Base-by-base conservation (phyloP, 2,329 filamentous ascomycete species). In the Colletotrichum noveboracense region DNA sequence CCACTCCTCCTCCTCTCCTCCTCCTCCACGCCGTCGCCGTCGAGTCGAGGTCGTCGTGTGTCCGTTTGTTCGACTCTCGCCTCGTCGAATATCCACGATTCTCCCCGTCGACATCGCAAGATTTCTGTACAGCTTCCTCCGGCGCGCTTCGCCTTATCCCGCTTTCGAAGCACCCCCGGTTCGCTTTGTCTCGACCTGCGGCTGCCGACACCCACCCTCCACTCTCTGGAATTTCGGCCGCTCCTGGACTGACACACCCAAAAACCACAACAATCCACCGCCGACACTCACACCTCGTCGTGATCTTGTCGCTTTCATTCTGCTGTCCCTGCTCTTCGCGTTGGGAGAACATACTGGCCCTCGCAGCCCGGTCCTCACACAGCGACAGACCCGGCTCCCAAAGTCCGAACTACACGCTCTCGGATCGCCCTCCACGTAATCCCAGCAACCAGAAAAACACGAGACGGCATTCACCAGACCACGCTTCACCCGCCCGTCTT, bases 181-280 rank as follows among this genome's bases (percentile, higher is more conserved):
- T 66, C 26, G 69, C 69, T 73, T 74, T 73, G 73, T 74, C 69
- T 76, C 74, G 74, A 73, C 52, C 16, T 74, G 55, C 69, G 68
- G 73, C 75, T 66, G 36, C 60, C 73, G 43, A 76, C 75, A 56
- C 55, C 62, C 64, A 58, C 70, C 64, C 55, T 68, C 69, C 75
- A 76, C 75, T 56, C 66, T 77, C 68, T 76, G 75, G 72, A 77
- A 77, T 77, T 76, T 72, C 72, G 67, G 64, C 66, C 43, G 56
- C 71, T 74, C 65, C 71, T 75, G 66, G 71, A 75, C 66, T 55
- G 48, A 68, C 34, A 74, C 70, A 60, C 34, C 70, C 66, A 65
- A 70, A 75, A 75, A 66, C 74, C 74, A 74, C 36, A 74, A 75
- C 66, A 76, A 76, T 62, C 73, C 70, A 68, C 64, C 73, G 24